A percentile compares a stretch with the other conserved stretches of the same genome.
Evolutionary conservation across 305 asterid species (phyloP).

Genomic region (Solanum aculeatissimum): DNA sequence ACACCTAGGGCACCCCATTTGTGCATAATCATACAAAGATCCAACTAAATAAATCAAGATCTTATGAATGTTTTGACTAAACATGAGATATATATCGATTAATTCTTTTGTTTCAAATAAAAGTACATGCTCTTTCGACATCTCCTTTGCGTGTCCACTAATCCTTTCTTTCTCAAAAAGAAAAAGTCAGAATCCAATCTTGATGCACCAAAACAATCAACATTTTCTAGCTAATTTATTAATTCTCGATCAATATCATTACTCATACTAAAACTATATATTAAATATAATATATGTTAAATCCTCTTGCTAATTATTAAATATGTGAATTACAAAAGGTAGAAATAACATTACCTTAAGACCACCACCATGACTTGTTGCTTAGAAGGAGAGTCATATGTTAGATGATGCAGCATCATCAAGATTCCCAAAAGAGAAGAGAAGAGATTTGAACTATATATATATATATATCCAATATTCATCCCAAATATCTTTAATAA

Average conservation of each 20-base stretch:
- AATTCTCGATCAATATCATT: background rate
- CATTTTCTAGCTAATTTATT: background rate
- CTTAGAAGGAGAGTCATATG: background rate
- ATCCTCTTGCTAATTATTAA: background rate
- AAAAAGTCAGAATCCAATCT: background rate
- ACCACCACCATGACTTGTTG: background rate
- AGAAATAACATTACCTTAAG: background rate
- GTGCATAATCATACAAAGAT: background rate
- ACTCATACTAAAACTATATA: background rate
- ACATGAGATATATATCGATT: background rate
- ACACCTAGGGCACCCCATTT: background rate
- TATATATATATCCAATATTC: background rate
- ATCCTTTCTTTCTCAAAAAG: background rate
- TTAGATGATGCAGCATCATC: constrained; percentile 21
- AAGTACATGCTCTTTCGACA: background rate
- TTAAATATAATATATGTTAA: background rate
- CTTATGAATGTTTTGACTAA: background rate
- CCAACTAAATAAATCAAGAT: background rate
- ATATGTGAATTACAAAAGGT: background rate
- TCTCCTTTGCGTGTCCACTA: background rate
- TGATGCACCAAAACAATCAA: background rate
- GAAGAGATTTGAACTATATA: background rate
- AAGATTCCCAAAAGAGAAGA: constrained; percentile 7
- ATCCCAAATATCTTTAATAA: background rate
- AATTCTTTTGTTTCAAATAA: background rate